Evolutionary conservation across 768 basidiomycete species (phyloP), one percentile per base, ranked within the genome.

Genomic region (Tubosaeta sp.): DNA sequence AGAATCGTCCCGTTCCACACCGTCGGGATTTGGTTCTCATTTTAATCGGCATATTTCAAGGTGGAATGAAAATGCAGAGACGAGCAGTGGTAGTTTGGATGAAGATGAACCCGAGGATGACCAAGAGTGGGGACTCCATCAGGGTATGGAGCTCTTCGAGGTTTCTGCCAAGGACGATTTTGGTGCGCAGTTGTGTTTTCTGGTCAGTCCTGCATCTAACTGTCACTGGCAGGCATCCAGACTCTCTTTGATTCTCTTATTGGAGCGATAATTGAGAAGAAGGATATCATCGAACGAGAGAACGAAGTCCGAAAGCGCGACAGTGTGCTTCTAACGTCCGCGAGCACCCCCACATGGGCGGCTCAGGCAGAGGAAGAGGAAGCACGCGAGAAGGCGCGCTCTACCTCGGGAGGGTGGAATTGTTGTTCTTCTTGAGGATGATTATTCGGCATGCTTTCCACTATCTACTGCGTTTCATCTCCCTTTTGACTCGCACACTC

Each of bases 111-210:
- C 67, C 4, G 69, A 74, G 6, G 79, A 78, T 18, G 71, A 71
- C 3, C 72, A 72, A 35, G 86, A 87, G 63, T 90, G 87, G 86
- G 87, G 88, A 6, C 75, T 87, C 34, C 82, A 77, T 63, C 87
- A 86, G 64, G 87, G 83, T 54, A 90, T 94, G 83, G 87, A 88
- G 62, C 77, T 94, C 16, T 90, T 89, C 57, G 90, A 95, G 65
- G 90, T 95, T 18, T 94, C 90, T 39, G 87, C 94, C 47, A 94
- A 94, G 69, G 91, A 94, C 60, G 87, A 90, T 62, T 62, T 71
- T 29, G 93, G 92, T 93, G 54, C 56, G 60, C 16, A 21, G 18
- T 16, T 45, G 24, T 3, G 2, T 22, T 49, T n/a, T 34, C 9
- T 11, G 44, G 16, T 9, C 31, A 24, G 54, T 62, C 54, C 49